These are phyloP conservation scores for Eucalyptus microcorys DNA, from an alignment of 345 rosid species.

Conservation along the genomic window DNA sequence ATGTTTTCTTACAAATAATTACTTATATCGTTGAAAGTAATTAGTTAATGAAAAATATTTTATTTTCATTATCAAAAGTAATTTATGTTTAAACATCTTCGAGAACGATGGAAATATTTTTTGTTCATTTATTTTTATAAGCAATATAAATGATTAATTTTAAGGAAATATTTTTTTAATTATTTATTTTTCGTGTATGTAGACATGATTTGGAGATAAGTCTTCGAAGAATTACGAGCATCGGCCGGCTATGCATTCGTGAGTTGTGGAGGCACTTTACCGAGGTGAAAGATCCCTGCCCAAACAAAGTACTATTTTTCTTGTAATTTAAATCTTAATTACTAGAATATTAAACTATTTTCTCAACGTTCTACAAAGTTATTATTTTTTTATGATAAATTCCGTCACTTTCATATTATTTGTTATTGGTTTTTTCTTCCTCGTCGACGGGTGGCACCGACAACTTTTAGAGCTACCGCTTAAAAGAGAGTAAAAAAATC, in stretches of 20 bases:
- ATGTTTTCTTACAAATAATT: too few relatives aligned
- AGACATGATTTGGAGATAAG: not conserved
- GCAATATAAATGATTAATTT: not conserved
- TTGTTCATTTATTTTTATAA: not conserved
- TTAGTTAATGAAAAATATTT: too few relatives aligned
- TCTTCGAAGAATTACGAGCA: not conserved
- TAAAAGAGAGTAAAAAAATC: not conserved
- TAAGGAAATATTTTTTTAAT: too few relatives aligned
- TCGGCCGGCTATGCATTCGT: not conserved
- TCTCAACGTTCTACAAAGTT: not conserved
- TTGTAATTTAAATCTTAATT: not conserved
- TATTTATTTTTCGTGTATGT: not conserved
- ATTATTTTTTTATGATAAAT: not conserved
- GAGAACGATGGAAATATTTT: accelerated
- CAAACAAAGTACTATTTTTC: not conserved
- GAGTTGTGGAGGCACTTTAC: not conserved
- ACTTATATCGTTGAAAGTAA: not conserved
- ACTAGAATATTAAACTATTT: not conserved
- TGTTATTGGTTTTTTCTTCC: not conserved
- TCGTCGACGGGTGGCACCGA: not conserved
- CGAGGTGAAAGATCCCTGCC: not conserved
- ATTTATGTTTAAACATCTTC: too few relatives aligned
- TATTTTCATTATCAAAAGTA: too few relatives aligned
- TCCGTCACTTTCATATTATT: not conserved
- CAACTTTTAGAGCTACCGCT: not conserved